A percentile compares a stretch with the other conserved stretches of the same genome.
phyloP scores from a whole-genome alignment of 257 asterid species.

The Petunia axillaris region DNA sequence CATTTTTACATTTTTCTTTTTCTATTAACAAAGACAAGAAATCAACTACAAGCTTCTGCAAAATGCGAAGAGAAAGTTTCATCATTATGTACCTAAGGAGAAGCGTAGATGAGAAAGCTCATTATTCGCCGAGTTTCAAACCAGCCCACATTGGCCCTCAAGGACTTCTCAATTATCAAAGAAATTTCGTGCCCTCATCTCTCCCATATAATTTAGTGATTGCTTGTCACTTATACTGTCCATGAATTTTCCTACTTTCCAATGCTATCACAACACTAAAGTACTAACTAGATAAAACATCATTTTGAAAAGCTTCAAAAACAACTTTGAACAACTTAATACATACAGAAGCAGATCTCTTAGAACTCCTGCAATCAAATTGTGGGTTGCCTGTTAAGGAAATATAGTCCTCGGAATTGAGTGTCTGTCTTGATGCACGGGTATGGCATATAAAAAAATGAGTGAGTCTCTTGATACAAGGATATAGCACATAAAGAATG shows the following conservation, averaged over 20 bases:
- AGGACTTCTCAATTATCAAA: no score
- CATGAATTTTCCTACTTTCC: not conserved
- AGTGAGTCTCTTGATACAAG: conserved; percentile 11
- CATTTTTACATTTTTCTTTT: no score
- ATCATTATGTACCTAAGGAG: no score
- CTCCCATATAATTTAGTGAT: not conserved
- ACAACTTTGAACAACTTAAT: not conserved
- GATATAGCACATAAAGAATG: not conserved
- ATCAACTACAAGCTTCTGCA: no score
- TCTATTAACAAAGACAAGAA: no score
- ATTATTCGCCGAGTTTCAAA: no score
- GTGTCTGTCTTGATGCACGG: not conserved
- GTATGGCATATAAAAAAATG: not conserved
- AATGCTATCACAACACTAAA: not conserved
- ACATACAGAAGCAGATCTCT: not conserved
- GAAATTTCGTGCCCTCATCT: not conserved
- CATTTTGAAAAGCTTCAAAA: not conserved
- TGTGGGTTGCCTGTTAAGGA: not conserved
- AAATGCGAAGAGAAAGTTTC: no score
- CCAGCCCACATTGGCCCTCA: no score
- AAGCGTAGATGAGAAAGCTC: no score
- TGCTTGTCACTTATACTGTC: not conserved
- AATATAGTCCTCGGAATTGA: not conserved
- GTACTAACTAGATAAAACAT: not conserved
- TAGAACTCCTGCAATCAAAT: not conserved